phyloP scores from a whole-genome alignment of 495 filamentous ascomycete species.

The Rhizodiscina lignyota region DNA sequence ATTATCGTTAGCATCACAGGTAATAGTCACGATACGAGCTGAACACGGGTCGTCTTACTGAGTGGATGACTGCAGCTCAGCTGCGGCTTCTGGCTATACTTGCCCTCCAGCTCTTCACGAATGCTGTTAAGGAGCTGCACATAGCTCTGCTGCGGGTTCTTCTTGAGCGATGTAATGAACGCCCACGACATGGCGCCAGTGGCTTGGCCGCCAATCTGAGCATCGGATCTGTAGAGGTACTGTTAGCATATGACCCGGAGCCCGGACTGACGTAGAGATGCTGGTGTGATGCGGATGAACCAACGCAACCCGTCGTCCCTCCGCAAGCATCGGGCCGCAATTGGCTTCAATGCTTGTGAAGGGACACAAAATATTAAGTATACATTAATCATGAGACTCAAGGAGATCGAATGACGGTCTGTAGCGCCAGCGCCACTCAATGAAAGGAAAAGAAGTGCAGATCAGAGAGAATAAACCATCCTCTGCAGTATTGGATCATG shows the following conservation, averaged over 20 bases:
- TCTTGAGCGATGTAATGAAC: constrained; percentile 84
- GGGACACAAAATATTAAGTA: neutral
- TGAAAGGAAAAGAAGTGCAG: neutral
- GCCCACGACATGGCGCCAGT: constrained; percentile 98
- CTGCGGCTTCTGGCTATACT: constrained; percentile 94
- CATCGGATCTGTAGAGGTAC: constrained; percentile 33
- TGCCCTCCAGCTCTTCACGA: constrained; percentile 71
- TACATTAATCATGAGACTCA: neutral
- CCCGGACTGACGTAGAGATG: neutral
- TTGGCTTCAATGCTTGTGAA: constrained; percentile 23
- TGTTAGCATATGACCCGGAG: constrained; percentile 7
- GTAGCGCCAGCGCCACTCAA: neutral
- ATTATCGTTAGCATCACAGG: too few species aligned
- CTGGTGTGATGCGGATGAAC: constrained; percentile 8
- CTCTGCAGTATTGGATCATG: too few species aligned
- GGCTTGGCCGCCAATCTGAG: constrained; percentile 57
- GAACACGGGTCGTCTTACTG: too few species aligned
- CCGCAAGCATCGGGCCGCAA: constrained; percentile 17
- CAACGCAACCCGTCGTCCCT: constrained; percentile 41
- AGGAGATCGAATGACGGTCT: neutral
- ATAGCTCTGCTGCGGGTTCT: constrained; percentile 96
- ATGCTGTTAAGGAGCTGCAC: constrained; percentile 91
- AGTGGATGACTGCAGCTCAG: constrained; percentile 91
- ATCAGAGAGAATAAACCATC: too few species aligned
- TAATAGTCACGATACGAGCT: too few species aligned